Evolutionary conservation across 106 monocot genomes (phyloP).

Genomic region (Triglochin maritima): DNA sequence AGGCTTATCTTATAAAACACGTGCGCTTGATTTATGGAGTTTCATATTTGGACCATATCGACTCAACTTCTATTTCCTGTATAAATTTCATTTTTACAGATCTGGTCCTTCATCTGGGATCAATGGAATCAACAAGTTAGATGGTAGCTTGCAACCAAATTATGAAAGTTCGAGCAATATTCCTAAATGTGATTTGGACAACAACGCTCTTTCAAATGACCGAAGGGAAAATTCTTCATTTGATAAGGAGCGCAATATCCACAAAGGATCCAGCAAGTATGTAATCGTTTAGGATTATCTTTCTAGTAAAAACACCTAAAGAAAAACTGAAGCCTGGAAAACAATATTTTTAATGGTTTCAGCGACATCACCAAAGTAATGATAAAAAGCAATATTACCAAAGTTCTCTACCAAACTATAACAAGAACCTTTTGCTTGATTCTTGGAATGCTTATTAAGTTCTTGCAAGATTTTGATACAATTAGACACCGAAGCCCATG

Average conservation of each 20-base stretch:
- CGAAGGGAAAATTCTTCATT: constrained; percentile 49
- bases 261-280: constrained; percentile 67
- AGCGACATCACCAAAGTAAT: not conserved
- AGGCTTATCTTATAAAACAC: too few species aligned
- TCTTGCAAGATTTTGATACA: too few species aligned
- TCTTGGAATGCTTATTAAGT: too few species aligned
- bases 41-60: too few species aligned
- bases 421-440: too few species aligned
- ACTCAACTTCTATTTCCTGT: not conserved
- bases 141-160: constrained; percentile 41
- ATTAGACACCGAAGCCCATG: too few species aligned
- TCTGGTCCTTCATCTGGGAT: constrained; percentile 43
- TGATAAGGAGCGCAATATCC: constrained; percentile 49
- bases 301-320: not conserved
- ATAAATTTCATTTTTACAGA: constrained; percentile 21
- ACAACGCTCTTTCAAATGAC: constrained; percentile 33
- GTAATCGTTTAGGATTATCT: not conserved
- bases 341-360: not conserved
- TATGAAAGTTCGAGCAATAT: constrained; percentile 20
- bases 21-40: too few species aligned
- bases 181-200: constrained; percentile 42
- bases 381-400: not conserved
- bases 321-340: not conserved
- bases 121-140: constrained; percentile 44
- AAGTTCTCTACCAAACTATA: too few species aligned